Evolutionary conservation across 306 rosid genomes (phyloP), one percentile per base, ranked within the genome.

Genomic region (Comarum palustre): DNA sequence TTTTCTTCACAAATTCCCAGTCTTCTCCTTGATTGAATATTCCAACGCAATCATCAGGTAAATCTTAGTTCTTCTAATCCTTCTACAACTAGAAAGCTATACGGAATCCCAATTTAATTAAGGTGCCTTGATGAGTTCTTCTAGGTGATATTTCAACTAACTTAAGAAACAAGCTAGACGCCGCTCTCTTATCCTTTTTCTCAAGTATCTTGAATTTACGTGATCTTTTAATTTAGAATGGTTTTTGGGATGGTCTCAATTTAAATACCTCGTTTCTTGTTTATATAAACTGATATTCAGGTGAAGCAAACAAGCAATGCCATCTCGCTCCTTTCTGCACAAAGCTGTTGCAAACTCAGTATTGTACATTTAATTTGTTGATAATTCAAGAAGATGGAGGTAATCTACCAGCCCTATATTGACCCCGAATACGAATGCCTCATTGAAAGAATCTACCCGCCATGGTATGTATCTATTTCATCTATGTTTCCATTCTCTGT

Each of bases 361-460:
- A 17, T 16, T 61, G 42, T 24, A 69, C 41, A 8, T n/a, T 2
- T 43, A 34, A 8, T n/a, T 2, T 43, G 46, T 32, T 54, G 9
- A 71, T 58, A n/a, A 4, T 39, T 39, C 15, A 59, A 78, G 78
- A 58, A 76, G 77, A 89, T 89, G 92, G 94, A 86, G 58, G 71
- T 86, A 31, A 59, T 82, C 72, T 84, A 83, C 82, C 85, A 74
- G 63, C 84, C 95, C 7, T 87, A 73, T 51, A 75, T 91, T 48
- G 85, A 90, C 78, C 84, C 87, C 0, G 91, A 94, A 65, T 83
- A 86, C 54, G 96, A 94, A 71, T 87, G 83, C 15, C 91, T 91
- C 43, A 80, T 88, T 1, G 97, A 94, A 82, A 88, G 96, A 86
- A 87, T 94, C 72, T 74, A 91, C 72, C 97, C 99, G 55, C 97